Percentiles rank a stretch among this genome's conserved stretches.
Conservation (phyloP, 1,284 basidiomycete genomes). For the Rhodotorula sp. region DNA sequence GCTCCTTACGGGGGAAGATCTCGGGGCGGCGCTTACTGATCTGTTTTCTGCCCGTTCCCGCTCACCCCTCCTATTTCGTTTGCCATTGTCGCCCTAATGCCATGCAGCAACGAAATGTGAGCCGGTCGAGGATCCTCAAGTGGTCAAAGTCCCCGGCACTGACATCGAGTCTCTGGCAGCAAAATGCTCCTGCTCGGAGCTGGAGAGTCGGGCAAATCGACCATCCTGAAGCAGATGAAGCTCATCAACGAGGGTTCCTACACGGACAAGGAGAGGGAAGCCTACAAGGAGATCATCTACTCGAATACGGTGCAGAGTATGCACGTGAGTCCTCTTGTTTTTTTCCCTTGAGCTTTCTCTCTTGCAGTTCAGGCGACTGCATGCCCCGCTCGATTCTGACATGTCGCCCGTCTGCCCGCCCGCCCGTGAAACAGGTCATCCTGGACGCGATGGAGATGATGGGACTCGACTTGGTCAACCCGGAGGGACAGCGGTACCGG, state of each 20-base stretch:
- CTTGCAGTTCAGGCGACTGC: not conserved
- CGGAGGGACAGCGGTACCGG: constrained; percentile 52
- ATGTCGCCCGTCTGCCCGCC: not conserved
- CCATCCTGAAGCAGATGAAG: constrained; percentile 94
- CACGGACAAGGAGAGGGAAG: constrained; percentile 84
- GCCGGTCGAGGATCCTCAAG: not conserved
- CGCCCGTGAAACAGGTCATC: constrained; percentile 59
- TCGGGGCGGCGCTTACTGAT: not conserved
- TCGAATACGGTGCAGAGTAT: constrained; percentile 67
- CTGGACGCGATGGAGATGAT: constrained; percentile 83
- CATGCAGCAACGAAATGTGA: constrained; percentile 32
- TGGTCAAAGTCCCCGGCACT: not conserved
- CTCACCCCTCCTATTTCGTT: not conserved
- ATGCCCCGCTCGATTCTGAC: too few relatives aligned
- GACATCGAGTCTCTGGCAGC: constrained; percentile 6
- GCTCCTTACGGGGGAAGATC: not conserved
- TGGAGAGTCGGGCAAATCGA: constrained; percentile 83
- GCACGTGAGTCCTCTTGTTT: constrained; percentile 35
- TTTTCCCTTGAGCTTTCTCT: not conserved
- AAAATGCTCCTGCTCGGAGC: constrained; percentile 81
- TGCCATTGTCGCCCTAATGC: not conserved
- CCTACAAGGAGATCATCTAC: constrained; percentile 96
- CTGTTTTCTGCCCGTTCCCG: not conserved
- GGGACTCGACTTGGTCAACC: constrained; percentile 63
- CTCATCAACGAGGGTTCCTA: constrained; percentile 81